These are phyloP conservation scores for Irpex sp. DNA, from an alignment of 1,284 basidiomycete genomes.

Conservation along the genomic window DNA sequence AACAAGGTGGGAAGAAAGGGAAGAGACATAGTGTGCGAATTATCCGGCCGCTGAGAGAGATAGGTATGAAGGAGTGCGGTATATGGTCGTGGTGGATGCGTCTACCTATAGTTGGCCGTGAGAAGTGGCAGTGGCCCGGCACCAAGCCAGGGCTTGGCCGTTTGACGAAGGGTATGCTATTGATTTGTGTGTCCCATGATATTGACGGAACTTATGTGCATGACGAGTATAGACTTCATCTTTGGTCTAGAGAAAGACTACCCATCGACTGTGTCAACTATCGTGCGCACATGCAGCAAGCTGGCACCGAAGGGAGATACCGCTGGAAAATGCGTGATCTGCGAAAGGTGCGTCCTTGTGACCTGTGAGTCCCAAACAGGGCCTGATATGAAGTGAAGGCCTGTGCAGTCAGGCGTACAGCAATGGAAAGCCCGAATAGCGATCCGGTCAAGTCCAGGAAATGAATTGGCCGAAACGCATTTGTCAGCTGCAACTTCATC, in stretches of 20 bases:
- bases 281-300: slow-evolving; percentile 82
- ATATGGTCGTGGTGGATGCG: slow-evolving; percentile 74
- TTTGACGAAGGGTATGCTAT: slow-evolving; percentile 67
- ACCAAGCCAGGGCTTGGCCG: slow-evolving; percentile 61
- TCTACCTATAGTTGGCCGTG: slow-evolving; percentile 49
- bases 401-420: slow-evolving; percentile 14
- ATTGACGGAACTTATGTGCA: slow-evolving; percentile 24
- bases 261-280: slow-evolving; percentile 87
- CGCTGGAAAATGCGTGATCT: slow-evolving; percentile 57
- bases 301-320: slow-evolving; percentile 65
- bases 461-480: neutral
- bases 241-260: slow-evolving; percentile 78
- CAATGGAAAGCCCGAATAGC: slow-evolving; percentile 18
- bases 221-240: slow-evolving; percentile 61
- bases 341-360: slow-evolving; percentile 55
- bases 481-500: neutral
- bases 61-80: slow-evolving; percentile 80
- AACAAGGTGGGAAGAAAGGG: slow-evolving; percentile 5
- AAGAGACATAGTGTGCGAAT: slow-evolving; percentile 41
- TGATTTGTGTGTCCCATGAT: neutral
- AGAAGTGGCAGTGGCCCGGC: slow-evolving; percentile 40
- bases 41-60: slow-evolving; percentile 70
- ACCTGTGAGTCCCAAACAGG: neutral
- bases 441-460: slow-evolving; percentile 10
- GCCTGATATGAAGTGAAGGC: slow-evolving; percentile 3